Base-by-base conservation (phyloP, 768 basidiomycete genomes). In the Rickenella mellea region DNA sequence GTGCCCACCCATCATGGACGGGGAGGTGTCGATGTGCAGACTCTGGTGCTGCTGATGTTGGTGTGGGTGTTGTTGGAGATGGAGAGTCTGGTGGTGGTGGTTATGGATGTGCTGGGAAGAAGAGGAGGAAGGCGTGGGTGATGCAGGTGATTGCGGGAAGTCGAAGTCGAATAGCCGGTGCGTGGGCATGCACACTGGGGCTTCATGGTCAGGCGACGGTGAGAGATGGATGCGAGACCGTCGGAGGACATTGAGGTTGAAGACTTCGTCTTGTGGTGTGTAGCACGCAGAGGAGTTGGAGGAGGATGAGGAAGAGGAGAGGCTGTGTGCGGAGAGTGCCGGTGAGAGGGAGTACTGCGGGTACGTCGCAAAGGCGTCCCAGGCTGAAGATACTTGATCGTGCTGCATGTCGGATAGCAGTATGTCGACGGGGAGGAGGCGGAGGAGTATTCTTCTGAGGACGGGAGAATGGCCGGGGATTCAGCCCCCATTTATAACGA, bases 101-200 rank as follows among this genome's bases (percentile, higher is more conserved):
- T 27, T 17, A 15, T 59, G 33, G 63, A 58, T 32, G 55, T 57
- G 17, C 63, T 54, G 29, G 65, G 49, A 37, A 47, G 42, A 39
- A 47, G 45, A 40, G 49, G 49, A 30, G 55, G 54, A 6, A 21
- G 66, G 65, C 26, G 63, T 58, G 21, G 54, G 55, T 1, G 48
- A 45, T 5, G 64, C 60, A 22, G 54, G 50, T 25, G 54, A 48
- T 25, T 58, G 49, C 11, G 54, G 41, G 21, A 66, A 59, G 3
- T 69, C 61, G 47, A 79, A 68, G 58, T 83, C 81, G 59, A 85
- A 86, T 51, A 85, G 68, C 62, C 85, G 78, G 57, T 76, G 74
- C 12, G 83, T 85, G 26, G 83, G 72, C 11, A 85, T 58, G 54
- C 80, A 85, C 10, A 4, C 12, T 7, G 4, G 4, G 5, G 33